Evolutionary conservation across 345 rosid species (phyloP), one percentile per base, ranked within the genome.

Genomic region (Eutrema yunnanense): DNA sequence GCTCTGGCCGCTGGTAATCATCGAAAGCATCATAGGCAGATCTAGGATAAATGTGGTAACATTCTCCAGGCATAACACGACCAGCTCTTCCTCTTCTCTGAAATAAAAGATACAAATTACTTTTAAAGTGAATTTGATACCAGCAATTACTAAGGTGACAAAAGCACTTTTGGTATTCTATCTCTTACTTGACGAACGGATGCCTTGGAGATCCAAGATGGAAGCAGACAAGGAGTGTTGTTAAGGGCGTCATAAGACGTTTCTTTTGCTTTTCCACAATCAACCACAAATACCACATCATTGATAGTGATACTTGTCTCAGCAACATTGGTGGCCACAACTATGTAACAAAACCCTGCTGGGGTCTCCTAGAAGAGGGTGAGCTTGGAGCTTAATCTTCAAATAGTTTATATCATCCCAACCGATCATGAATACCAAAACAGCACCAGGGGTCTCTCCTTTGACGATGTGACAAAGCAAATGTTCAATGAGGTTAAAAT

Each of bases 71-170:
- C 75, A 88, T 96, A 65, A 92, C 98, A 81, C 98, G 98, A 69
- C 98, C 98, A 70, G 98, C 98, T 84, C 98, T 86, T 78, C 98
- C 98, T 72, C 85, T 86, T 87, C 98, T 90, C 98, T 90, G 76
- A 13, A 14, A 7, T 29, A 72, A 72, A 44, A 13, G 26, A 38
- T 16, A 63, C 70, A 67, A 40, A 46, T 43, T 40, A 30, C 32
- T 30, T 30, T 30, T 30, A 3, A 30, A 30, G 4, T 30, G 3
- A 3, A 30, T 30, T 30, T 30, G 32, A 4, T 8, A 43, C 30
- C 26, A 34, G 32, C 22, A 53, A 13, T 53, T 34, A 55, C 38
- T 12, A 0, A 44, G 27, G 47, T 30, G 32, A 30, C 32, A 30
- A 30, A 30, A 30, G 4, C 32, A 30, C 32, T 30, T 3, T 30